Evolutionary conservation across 1,284 basidiomycete genomes (phyloP), one percentile per base, ranked within the genome.

Genomic region (Malassezia obtusa): DNA sequence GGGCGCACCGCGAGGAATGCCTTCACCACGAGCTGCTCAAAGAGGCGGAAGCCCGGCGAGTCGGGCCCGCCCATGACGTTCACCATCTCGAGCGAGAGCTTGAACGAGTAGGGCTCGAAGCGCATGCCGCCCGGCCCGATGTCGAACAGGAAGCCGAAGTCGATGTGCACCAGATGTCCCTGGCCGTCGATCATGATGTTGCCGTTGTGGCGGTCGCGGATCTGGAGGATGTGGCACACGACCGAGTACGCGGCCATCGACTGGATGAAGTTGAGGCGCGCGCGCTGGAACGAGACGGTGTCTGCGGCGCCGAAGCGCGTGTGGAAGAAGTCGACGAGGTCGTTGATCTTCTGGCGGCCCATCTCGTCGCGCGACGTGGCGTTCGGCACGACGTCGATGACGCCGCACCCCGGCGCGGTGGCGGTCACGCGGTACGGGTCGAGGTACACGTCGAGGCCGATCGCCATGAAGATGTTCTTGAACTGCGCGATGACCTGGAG

Each of bases 231-330:
- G 75, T 95, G 96, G 75, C 92, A 98, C 11, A 89, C 88, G n/a
- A 98, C 84, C 31, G 90, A 95, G 76, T 99, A 99, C 17, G 90
- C 94, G 1, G 94, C 94, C 94, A 98, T 98, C 1, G 89, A 92
- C 73, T 94, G 89, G 61, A 99, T 89, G 72, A 99, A 99, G 77
- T 95, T 95, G 61, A 89, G 79, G 25, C 92, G 83, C 40, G 94
- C 94, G 61, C 82, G 82, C 73, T 98, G 92, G 79, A 96, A 99
- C 24, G 85, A 79, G 38, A 90, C 78, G 0, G 85, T 86, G 65
- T 96, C 89, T 68, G 85, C 81, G 36, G 85, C 83, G 37, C 94
- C 94, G 68, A 94, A 96, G 75, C 87, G 91, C 45, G 87, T 83
- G n/a, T 87, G 79, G 76, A 98, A 99, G 78, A 96, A 99, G 63